Evolutionary conservation across 768 basidiomycete species (phyloP).

Genomic region (Hericium rajendrae): DNA sequence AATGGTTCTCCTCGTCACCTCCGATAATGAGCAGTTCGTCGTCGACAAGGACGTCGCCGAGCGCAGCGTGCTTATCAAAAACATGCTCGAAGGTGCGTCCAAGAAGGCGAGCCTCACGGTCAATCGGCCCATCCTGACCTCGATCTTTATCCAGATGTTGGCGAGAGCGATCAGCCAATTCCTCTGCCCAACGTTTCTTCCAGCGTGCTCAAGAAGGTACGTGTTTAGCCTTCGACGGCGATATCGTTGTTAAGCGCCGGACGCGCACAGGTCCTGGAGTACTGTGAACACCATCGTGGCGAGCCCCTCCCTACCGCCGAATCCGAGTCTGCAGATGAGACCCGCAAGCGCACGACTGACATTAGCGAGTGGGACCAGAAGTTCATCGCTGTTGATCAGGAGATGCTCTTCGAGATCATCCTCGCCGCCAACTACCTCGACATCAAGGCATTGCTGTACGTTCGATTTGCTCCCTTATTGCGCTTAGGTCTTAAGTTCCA

Average conservation of each 20-base stretch:
- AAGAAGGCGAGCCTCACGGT: neutral
- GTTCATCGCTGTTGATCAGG: slow-evolving; percentile 97
- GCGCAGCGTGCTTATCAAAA: slow-evolving; percentile 94
- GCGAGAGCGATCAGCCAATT: slow-evolving; percentile 90
- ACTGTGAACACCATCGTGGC: slow-evolving; percentile 97
- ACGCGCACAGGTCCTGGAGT: slow-evolving; percentile 75
- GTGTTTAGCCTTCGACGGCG: slow-evolving; percentile 2
- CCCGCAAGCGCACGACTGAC: slow-evolving; percentile 94
- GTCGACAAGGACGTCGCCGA: slow-evolving; percentile 93
- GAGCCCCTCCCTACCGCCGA: slow-evolving; percentile 91
- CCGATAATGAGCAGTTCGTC: slow-evolving; percentile 90
- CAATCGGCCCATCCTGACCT: slow-evolving; percentile 4
- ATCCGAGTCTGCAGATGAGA: slow-evolving; percentile 80
- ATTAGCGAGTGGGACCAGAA: slow-evolving; percentile 99
- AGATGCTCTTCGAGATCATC: slow-evolving; percentile 99
- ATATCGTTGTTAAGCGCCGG: neutral
- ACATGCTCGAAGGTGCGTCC: slow-evolving; percentile 91
- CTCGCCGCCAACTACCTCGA: slow-evolving; percentile 99
- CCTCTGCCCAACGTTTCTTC: slow-evolving; percentile 92
- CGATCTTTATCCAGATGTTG: slow-evolving; percentile 55
- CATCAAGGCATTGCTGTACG: slow-evolving; percentile 92
- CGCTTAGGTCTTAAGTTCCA: neutral
- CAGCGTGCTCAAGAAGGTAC: slow-evolving; percentile 85
- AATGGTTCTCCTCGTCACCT: slow-evolving; percentile 86
- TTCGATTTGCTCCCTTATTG: neutral